Evolutionary conservation across 1,139 yeast species (phyloP).

Genomic region (Meyerozyma guilliermondii): DNA sequence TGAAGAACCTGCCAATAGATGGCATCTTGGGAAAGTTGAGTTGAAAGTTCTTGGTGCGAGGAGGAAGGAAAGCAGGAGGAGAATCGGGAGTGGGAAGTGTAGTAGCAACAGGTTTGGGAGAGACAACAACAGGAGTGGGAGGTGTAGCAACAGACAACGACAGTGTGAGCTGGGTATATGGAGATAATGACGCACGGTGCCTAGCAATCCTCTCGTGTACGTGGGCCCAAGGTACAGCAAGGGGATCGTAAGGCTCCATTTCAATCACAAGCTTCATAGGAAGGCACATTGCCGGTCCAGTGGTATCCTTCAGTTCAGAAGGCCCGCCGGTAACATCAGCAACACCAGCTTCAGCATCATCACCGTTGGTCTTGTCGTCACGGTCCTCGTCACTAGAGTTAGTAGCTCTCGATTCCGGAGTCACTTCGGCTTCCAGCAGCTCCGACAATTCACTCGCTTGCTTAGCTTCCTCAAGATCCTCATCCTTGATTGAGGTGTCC

Average conservation of each 20-base stretch:
- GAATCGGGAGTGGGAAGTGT: no score
- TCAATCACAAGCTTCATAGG: not conserved
- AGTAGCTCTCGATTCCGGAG: not conserved
- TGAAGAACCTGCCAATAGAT: no score
- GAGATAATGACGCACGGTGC: not conserved
- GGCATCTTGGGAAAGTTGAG: no score
- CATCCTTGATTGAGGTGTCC: not conserved
- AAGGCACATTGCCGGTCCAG: not conserved
- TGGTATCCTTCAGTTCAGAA: not conserved
- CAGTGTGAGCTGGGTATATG: not conserved
- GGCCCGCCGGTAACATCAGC: not conserved
- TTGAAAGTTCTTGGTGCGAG: no score
- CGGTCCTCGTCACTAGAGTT: not conserved
- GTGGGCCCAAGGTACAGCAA: not conserved
- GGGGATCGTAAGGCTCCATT: not conserved
- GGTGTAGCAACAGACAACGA: not conserved
- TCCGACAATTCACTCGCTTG: not conserved
- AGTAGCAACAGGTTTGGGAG: no score
- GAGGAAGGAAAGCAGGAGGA: no score
- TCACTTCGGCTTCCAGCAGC: not conserved
- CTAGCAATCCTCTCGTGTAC: not conserved
- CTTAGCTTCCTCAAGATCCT: not conserved
- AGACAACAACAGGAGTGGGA: no score
- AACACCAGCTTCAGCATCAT: not conserved
- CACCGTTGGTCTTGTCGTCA: not conserved